A percentile compares a stretch with the other conserved stretches of the same genome.
phyloP scores from a whole-genome alignment of 495 filamentous ascomycete genomes.

The Sordaria brevicollis region DNA sequence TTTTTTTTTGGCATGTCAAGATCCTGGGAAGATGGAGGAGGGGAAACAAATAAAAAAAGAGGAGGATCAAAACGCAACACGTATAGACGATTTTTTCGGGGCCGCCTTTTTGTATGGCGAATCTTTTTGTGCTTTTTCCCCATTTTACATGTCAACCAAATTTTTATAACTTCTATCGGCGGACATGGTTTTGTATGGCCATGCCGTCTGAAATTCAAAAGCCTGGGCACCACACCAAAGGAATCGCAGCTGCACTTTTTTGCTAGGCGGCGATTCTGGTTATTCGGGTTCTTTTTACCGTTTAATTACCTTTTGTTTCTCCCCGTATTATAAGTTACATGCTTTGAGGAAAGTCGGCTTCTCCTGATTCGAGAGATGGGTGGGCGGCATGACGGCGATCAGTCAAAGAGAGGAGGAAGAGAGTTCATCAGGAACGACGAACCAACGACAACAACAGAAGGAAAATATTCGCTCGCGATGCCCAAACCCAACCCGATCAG shows the following conservation, averaged over 20 bases:
- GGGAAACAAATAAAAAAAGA: background rate
- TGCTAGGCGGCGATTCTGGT: slow-evolving; percentile 28
- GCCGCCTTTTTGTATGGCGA: background rate
- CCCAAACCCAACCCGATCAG: background rate
- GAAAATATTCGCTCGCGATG: background rate
- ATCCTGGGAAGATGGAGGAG: background rate
- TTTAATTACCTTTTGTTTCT: slow-evolving; percentile 33
- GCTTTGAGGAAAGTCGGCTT: background rate
- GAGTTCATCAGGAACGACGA: background rate
- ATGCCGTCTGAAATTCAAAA: slow-evolving; percentile 15
- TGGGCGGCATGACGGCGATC: slow-evolving; percentile 6
- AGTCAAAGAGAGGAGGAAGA: background rate
- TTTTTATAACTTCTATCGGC: slow-evolving; percentile 11
- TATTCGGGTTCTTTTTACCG: slow-evolving; percentile 23
- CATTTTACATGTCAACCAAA: slow-evolving; percentile 12
- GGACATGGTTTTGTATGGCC: slow-evolving; percentile 15
- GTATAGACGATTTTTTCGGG: background rate
- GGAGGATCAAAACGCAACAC: background rate
- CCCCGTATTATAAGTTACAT: slow-evolving; percentile 3
- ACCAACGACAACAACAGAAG: background rate
- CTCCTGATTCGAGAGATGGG: slow-evolving; percentile 14
- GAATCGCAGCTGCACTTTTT: slow-evolving; percentile 28
- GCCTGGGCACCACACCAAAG: slow-evolving; percentile 14
- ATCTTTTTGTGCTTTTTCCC: slow-evolving; percentile 14
- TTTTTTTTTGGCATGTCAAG: slow-evolving; percentile 5